Percentiles rank a stretch among this genome's conserved stretches.
These are phyloP conservation scores for Astrothelium subdiscretum DNA, from an alignment of 495 filamentous ascomycete genomes.

Conservation along the genomic window DNA sequence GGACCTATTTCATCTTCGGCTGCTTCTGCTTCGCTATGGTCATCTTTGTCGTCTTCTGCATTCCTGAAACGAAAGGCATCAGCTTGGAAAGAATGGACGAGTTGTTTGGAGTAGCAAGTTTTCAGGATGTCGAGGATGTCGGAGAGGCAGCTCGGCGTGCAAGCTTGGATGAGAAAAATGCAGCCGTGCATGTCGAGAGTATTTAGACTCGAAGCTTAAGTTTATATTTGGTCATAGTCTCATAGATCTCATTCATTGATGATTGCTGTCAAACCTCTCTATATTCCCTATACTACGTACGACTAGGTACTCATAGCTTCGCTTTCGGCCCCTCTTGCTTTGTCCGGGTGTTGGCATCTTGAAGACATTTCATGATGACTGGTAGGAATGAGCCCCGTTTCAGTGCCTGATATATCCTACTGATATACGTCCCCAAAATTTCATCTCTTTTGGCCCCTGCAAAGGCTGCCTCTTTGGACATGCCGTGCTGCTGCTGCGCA, in stretches of 20 bases:
- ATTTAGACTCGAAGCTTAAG: too few relatives aligned
- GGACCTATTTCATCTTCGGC: conserved; percentile 22
- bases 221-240: not conserved
- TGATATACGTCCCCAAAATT: not conserved
- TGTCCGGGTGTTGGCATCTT: not conserved
- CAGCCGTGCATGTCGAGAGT: not conserved
- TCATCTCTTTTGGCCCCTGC: not conserved
- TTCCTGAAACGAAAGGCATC: conserved; percentile 25
- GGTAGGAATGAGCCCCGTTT: not conserved
- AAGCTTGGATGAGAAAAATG: not conserved
- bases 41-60: conserved; percentile 24
- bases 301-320: not conserved
- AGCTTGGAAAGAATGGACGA: conserved; percentile 28
- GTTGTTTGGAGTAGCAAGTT: conserved; percentile 20
- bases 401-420: not conserved
- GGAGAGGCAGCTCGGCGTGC: not conserved
- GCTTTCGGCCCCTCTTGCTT: not conserved
- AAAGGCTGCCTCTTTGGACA: not conserved
- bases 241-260: too few relatives aligned
- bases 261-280: too few relatives aligned
- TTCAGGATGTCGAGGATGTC: not conserved
- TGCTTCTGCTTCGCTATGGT: conserved; percentile 24
- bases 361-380: not conserved
- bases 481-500: not conserved
- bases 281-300: too few relatives aligned